Conservation (phyloP, 1,139 yeast genomes). For the Nakaseomyces bracarensis region DNA sequence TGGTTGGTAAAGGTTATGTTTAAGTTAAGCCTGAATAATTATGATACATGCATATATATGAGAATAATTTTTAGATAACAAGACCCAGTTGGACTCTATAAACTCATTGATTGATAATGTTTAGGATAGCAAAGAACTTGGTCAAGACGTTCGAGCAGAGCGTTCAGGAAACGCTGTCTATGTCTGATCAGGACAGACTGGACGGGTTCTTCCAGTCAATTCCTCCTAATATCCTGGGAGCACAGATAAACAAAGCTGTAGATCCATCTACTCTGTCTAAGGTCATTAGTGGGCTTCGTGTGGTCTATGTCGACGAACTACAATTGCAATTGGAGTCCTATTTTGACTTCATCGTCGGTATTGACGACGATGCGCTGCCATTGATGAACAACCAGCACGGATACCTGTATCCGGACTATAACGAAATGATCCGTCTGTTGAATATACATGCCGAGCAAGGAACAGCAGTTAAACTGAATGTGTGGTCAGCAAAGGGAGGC, state of each 20-base stretch:
- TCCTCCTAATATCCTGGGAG: conserved; percentile 27
- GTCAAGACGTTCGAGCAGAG: conserved; percentile 66
- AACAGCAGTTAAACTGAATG: conserved; percentile 45
- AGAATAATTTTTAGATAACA: no score
- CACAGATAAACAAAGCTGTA: background rate
- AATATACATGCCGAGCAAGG: conserved; percentile 24
- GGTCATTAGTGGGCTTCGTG: conserved; percentile 45
- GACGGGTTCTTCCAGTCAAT: conserved; percentile 50
- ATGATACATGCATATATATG: no score
- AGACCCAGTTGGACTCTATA: no score
- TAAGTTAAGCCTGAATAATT: no score
- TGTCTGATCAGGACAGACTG: conserved; percentile 25
- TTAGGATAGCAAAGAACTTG: conserved; percentile 78
- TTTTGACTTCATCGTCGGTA: conserved; percentile 75
- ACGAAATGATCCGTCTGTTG: conserved; percentile 26
- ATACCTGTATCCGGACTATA: conserved; percentile 34
- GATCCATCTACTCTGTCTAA: conserved; percentile 14
- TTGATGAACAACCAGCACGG: conserved; percentile 35
- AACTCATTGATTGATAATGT: no score
- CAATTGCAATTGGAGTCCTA: conserved; percentile 62
- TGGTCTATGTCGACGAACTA: conserved; percentile 40
- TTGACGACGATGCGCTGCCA: conserved; percentile 69
- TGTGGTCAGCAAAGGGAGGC: conserved; percentile 92
- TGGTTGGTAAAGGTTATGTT: no score
- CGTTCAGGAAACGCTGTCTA: conserved; percentile 27